Evolutionary conservation across 2,329 filamentous ascomycete genomes (phyloP).

Genomic region (Xylaria sp.): DNA sequence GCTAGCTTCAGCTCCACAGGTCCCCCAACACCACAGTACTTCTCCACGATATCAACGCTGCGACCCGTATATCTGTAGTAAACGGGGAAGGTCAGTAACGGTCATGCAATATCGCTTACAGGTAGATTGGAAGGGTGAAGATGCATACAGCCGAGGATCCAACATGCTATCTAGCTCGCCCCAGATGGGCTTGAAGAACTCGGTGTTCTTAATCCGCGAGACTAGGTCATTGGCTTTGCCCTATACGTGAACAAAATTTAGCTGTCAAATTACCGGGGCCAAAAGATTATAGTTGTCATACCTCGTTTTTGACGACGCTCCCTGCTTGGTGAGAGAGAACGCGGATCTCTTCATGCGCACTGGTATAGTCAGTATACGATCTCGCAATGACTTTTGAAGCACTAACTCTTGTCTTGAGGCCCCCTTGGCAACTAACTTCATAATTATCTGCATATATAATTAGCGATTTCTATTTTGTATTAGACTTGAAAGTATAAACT

Average conservation of each 20-base stretch:
- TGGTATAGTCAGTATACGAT: conserved; percentile 12
- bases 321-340: conserved; percentile 83
- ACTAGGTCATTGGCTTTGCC: conserved; percentile 85
- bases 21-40: conserved; percentile 56
- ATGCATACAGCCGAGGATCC: conserved; percentile 61
- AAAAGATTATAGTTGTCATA: conserved; percentile 33
- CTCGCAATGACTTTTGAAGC: background rate
- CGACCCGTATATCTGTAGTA: conserved; percentile 55
- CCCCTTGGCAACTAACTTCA: conserved; percentile 47
- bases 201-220: conserved; percentile 75
- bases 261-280: background rate
- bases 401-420: conserved; percentile 45
- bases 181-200: conserved; percentile 81
- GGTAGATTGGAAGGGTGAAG: background rate
- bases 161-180: conserved; percentile 75
- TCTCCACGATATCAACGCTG: conserved; percentile 58
- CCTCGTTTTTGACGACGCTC: conserved; percentile 64
- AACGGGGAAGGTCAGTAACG: background rate
- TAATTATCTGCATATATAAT: conserved; percentile 40
- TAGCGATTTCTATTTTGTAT: background rate
- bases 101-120: no score
- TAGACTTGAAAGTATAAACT: no score
- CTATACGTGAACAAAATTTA: conserved; percentile 26
- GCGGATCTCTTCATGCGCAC: conserved; percentile 84
- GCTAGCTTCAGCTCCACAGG: conserved; percentile 54